Evolutionary conservation across 805 yeast genomes (phyloP), one percentile per base, ranked within the genome.

Genomic region (Teunomyces aglyptinius): DNA sequence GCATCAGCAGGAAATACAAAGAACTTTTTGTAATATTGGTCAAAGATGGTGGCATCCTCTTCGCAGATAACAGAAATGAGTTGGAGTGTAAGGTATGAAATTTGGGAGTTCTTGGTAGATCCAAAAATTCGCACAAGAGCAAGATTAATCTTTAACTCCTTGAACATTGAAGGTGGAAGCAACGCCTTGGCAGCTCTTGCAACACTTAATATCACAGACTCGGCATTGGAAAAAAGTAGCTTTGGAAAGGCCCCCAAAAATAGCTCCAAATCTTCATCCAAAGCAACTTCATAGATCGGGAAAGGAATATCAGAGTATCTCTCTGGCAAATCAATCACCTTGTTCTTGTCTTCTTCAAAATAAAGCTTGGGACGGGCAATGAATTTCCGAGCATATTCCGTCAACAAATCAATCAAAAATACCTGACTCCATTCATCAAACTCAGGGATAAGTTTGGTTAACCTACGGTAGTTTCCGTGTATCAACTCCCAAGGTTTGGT

Each of bases 401-500:
- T 77, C 42, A 91, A 68, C 4, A 87, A 54, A 41, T 86, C 87
- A 16, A 89, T 67, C 12, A 83, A 62, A 8, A 70, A 58, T 0
- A 76, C 63, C 57, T 86, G 90, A 6, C 89, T 67, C 86, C 90
- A 88, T 44, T 83, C 85, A 48, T 90, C 96, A 45, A 92, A 71
- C 1, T 76, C 71, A 0, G 58, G 52, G 22, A 81, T 51, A 27
- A 73, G 63, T 1, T 68, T 58, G 48, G 89, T 81, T 42, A 77
- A 76, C 16, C 82, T 74, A 26, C 86, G 76, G 59, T 76, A 86
- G 54, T 82, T 81, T 2, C 85, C 80, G 60, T 94, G 98, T 2
- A 92, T 63, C 28, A 86, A 63, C 2, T 80, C 86, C 63, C 86
- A 76, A 36, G 77, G 73, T 27, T 80, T 77, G 26, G 38, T 18